Evolutionary conservation across 257 asterid genomes (phyloP).

Genomic region (Solanum gracilifrons): DNA sequence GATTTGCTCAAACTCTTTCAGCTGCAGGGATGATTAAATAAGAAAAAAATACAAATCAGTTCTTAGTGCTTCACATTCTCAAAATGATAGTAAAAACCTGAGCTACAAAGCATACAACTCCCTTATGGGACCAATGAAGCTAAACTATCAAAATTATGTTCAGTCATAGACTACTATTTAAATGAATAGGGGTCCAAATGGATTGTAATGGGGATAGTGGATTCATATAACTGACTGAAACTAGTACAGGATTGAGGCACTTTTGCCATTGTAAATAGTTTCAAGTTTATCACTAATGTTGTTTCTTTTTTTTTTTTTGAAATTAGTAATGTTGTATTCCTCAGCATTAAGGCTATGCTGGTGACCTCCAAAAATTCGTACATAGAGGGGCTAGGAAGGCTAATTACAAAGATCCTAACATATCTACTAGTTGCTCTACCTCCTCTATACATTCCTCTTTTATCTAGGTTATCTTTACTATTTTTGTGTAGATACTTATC

Average conservation of each 20-base stretch:
- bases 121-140: neutral
- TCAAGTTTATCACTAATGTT: neutral
- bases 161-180: neutral
- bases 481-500: neutral
- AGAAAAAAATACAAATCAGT: neutral
- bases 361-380: no score
- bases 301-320: no score
- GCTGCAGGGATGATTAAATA: neutral
- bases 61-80: neutral
- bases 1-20: neutral
- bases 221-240: neutral
- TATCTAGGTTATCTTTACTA: neutral
- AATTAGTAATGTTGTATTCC: no score
- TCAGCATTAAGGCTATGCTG: no score
- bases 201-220: neutral
- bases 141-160: neutral
- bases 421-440: no score
- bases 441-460: no score
- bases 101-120: neutral
- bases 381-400: no score
- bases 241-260: neutral
- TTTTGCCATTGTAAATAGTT: neutral
- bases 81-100: neutral
- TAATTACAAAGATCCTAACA: no score
- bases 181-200: neutral